phyloP scores from a whole-genome alignment of 2,329 filamentous ascomycete species.

The Aspergillus sp. region DNA sequence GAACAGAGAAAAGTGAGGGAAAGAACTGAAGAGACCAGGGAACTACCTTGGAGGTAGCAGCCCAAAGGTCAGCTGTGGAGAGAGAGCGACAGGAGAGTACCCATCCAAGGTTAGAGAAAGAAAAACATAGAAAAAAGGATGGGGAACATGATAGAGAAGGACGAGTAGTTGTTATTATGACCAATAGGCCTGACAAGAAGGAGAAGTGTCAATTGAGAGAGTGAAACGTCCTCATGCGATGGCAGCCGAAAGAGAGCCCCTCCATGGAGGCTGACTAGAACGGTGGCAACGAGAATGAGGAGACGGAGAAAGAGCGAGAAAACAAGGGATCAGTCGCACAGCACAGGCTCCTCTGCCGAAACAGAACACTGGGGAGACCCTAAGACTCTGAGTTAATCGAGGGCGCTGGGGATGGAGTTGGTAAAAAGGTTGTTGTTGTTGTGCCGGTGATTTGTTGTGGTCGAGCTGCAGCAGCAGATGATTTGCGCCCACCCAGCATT shows the following conservation, averaged over 20 bases:
- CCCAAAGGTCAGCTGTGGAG: constrained; percentile 3
- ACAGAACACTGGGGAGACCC: constrained; percentile 2
- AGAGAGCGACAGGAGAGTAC: constrained; percentile 10
- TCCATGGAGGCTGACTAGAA: constrained; percentile 19
- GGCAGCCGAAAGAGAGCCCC: constrained; percentile 20
- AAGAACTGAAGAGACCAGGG: neutral
- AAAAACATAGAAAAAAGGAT: constrained; percentile 7
- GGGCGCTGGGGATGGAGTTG: neutral
- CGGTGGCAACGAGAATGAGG: constrained; percentile 13
- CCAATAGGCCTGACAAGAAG: constrained; percentile 4
- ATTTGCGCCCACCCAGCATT: constrained; percentile 18
- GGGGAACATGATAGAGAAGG: constrained; percentile 18
- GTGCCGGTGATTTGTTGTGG: constrained; percentile 7
- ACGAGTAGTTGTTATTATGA: neutral
- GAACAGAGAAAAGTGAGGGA: constrained; percentile 4
- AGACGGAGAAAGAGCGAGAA: constrained; percentile 3
- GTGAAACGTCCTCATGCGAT: constrained; percentile 19
- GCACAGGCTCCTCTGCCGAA: neutral
- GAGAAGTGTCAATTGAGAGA: constrained; percentile 15
- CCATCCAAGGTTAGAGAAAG: constrained; percentile 13
- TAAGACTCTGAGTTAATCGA: constrained; percentile 2
- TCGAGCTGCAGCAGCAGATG: constrained; percentile 18
- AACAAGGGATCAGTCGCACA: constrained; percentile 1
- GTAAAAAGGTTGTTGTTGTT: neutral
- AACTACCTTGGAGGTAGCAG: neutral